Base-by-base conservation (phyloP, 2,329 filamentous ascomycete genomes). In the Akanthomyces uredinophilus region DNA sequence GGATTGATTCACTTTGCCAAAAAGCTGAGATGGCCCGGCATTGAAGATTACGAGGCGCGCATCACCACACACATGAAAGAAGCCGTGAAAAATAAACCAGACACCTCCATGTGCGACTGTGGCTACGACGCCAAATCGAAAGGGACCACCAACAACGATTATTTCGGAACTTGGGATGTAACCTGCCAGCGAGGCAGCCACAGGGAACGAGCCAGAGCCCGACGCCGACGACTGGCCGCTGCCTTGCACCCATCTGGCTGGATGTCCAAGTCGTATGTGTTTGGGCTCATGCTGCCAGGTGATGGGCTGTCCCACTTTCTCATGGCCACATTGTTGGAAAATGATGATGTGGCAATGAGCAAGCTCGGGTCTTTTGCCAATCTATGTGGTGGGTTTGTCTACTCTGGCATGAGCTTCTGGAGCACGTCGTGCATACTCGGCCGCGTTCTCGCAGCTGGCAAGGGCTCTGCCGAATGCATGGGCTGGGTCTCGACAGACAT, bases 261-360 rank as follows among this genome's bases (percentile, higher is more conserved):
- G 87, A 77, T 89, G 20, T 88, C 86, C 5, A 86, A 86, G 70
- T 87, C 85, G 27, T 89, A 88, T 66, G 75, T 89, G 8, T 88
- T 85, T 39, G 86, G 87, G 0, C 71, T 89, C 50, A 80, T 89
- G 68, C 75, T 89, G 10, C 87, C 87, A 0, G 87, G 87, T 3
- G 87, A 89, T 65, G 79, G 80, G 1, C 68, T 89, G 32, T 79
- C 81, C 56, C 86, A 88, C 68, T 82, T 87, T 63, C 76, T 89
- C 51, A 89, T 89, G 79, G 83, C 86, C 1, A 85, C 86, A 4
- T 72, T 89, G 55, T 71, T 89, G 6, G 87, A 89, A 68, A 87
- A 85, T 63, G 86, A 89, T 65, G 76, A 78, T n/a, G 76, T 80
- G 24, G 87, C 85, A 2, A 78, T 89, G 66, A 71, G 73, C n/a